These are phyloP conservation scores for Aspergillus sp. DNA, from an alignment of 2,329 filamentous ascomycete genomes.

Conservation along the genomic window DNA sequence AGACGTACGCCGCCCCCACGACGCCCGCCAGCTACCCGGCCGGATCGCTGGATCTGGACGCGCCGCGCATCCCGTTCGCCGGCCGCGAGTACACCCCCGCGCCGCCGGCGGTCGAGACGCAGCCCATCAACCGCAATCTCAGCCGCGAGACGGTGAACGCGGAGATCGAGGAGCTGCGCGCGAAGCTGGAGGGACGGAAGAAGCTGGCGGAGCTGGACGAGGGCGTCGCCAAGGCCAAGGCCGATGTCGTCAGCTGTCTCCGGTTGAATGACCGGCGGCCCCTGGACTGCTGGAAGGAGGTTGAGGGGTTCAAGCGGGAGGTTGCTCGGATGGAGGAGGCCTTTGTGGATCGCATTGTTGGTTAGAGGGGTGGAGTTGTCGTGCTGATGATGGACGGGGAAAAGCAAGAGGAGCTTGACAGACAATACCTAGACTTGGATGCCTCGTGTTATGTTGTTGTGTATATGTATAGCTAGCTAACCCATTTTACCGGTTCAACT, in stretches of 20 bases:
- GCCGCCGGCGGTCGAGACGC: slow-evolving; percentile 16
- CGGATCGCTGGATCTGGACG: slow-evolving; percentile 38
- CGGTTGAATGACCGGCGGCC: slow-evolving; percentile 80
- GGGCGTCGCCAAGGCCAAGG: slow-evolving; percentile 70
- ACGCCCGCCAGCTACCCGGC: slow-evolving; percentile 21
- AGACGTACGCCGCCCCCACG: slow-evolving; percentile 19
- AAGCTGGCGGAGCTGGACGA: slow-evolving; percentile 65
- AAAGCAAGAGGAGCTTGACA: slow-evolving; percentile 1
- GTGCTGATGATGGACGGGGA: slow-evolving; percentile 8
- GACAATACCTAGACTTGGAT: slow-evolving; percentile 14
- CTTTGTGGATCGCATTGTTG: slow-evolving; percentile 78
- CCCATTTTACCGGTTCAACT: slow-evolving; percentile 9
- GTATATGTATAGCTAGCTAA: slow-evolving; percentile 20
- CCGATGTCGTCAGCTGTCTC: slow-evolving; percentile 76
- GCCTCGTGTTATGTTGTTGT: slow-evolving; percentile 13
- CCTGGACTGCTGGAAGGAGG: slow-evolving; percentile 92
- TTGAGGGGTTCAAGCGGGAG: slow-evolving; percentile 85
- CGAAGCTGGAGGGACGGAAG: slow-evolving; percentile 61
- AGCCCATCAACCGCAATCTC: slow-evolving; percentile 43
- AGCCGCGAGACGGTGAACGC: slow-evolving; percentile 54
- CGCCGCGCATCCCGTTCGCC: slow-evolving; percentile 44
- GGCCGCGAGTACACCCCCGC: slow-evolving; percentile 35
- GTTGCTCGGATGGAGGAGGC: slow-evolving; percentile 80
- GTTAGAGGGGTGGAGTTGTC: slow-evolving; percentile 21
- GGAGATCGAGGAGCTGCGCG: slow-evolving; percentile 57